Evolutionary conservation across 768 basidiomycete species (phyloP).

Genomic region (Amanita phalloides): DNA sequence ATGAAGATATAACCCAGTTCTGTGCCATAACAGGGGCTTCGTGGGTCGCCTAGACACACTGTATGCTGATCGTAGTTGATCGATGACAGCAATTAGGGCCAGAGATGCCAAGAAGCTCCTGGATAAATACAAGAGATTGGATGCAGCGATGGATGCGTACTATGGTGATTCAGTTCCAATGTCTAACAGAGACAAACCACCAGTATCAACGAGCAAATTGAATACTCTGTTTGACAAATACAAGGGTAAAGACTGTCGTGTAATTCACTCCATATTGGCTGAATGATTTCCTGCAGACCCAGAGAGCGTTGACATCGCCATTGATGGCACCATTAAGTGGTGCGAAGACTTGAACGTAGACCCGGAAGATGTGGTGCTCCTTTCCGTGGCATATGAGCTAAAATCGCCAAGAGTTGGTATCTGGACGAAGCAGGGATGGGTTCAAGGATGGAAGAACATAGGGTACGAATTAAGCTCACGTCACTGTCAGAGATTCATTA

Average conservation of each 20-base stretch:
- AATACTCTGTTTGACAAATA: slow-evolving; percentile 53
- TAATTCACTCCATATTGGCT: neutral
- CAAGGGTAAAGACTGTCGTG: slow-evolving; percentile 34
- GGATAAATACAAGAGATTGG: slow-evolving; percentile 59
- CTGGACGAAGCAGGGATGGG: slow-evolving; percentile 65
- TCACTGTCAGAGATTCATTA: neutral
- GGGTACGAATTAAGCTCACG: slow-evolving; percentile 28
- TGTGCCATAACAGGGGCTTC: slow-evolving; percentile 57
- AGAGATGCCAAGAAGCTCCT: slow-evolving; percentile 60
- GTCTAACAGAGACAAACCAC: slow-evolving; percentile 14
- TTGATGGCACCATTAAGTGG: slow-evolving; percentile 73
- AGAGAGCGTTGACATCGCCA: slow-evolving; percentile 51
- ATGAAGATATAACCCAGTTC: slow-evolving; percentile 47
- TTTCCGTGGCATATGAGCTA: slow-evolving; percentile 74
- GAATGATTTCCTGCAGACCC: slow-evolving; percentile 27
- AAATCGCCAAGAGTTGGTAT: slow-evolving; percentile 64
- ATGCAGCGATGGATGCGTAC: slow-evolving; percentile 65
- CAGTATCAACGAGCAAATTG: slow-evolving; percentile 44
- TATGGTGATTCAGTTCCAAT: slow-evolving; percentile 39
- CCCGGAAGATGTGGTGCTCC: slow-evolving; percentile 74
- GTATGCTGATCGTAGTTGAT: slow-evolving; percentile 18
- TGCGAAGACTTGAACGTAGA: slow-evolving; percentile 62
- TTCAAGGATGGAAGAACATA: slow-evolving; percentile 69
- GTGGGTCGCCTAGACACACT: slow-evolving; percentile 30
- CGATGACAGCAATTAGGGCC: slow-evolving; percentile 20